Evolutionary conservation across 441 rosid genomes (phyloP), one percentile per base, ranked within the genome.

Genomic region (Daphne laureola): DNA sequence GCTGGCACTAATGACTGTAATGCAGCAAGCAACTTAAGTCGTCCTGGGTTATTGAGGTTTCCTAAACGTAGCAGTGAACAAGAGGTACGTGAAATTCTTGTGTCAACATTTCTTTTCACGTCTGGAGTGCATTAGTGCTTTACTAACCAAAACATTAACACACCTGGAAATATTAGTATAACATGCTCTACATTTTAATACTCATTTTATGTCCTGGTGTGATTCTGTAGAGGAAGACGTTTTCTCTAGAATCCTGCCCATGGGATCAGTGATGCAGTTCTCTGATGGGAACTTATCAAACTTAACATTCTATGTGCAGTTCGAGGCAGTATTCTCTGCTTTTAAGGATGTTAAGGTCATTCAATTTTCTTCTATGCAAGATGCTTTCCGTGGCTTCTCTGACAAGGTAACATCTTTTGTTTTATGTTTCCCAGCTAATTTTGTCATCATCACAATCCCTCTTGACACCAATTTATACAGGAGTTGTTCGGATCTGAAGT

Each of bases 21-120:
- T 46, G 79, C 72, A 15, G 67, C 84, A 44, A 80, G 69, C 65
- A 71, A 57, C 58, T 75, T 77, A 55, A 78, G 68, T 59, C 66
- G 61, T 16, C 68, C 67, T 11, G 75, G 85, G 46, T 52, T 74
- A 65, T 78, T 93, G 63, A 83, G 68, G 71, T 84, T 93, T 66
- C 99, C 97, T 36, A 87, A 73, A 65, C 78, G 23, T 51, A 86
- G 96, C 78, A 79, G 70, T 55, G 96, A 93, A 80, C 93, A 86
- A 59, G 78, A 25, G 82, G 99, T 93, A 81, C 61, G 57, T 46
- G 14, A 55, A 57, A 54, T 60, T 63, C 40, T 64, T 55, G 38
- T 31, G 9, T 31, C 38, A 31, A 8, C 38, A 31, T 31, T 6
- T 31, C 11, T 31, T 31, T 31, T 8, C 11, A 21, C 25, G 38